phyloP scores from a whole-genome alignment of 208 protist genomes.

The Crithidia sp. region DNA sequence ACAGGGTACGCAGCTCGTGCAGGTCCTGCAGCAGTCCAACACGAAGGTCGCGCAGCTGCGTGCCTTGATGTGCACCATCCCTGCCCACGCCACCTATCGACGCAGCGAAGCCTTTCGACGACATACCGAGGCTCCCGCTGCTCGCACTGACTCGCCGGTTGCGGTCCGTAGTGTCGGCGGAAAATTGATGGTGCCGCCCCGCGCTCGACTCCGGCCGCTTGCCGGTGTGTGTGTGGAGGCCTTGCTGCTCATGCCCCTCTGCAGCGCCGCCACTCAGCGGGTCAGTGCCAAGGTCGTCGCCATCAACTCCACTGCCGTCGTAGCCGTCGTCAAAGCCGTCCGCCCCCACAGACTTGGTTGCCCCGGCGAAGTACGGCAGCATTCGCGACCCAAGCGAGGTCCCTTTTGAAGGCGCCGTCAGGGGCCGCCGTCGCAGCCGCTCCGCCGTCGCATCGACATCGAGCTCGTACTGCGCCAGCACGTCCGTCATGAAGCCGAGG shows the following conservation, averaged over 20 bases:
- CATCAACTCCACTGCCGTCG: not conserved
- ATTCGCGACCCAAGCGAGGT: not conserved
- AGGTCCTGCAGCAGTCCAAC: conserved; percentile 62
- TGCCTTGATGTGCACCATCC: conserved; percentile 5
- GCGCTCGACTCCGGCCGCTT: too few relatives aligned
- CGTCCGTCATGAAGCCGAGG: conserved; percentile 81
- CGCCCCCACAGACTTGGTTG: not conserved
- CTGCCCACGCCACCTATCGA: not conserved
- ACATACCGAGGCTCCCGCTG: too few relatives aligned
- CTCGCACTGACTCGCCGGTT: too few relatives aligned
- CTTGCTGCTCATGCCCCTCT: too few relatives aligned
- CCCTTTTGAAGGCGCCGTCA: conserved; percentile 25
- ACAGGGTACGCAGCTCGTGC: conserved; percentile 59
- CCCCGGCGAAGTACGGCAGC: not conserved
- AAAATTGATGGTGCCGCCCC: too few relatives aligned
- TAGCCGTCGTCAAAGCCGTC: not conserved
- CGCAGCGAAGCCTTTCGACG: too few relatives aligned
- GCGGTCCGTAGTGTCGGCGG: too few relatives aligned
- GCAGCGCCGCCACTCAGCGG: too few relatives aligned
- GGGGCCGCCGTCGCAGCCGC: not conserved
- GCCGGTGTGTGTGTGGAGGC: too few relatives aligned
- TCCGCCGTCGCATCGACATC: not conserved
- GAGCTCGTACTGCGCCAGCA: conserved; percentile 29
- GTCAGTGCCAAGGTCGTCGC: too few relatives aligned
- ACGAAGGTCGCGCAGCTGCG: conserved; percentile 41